Evolutionary conservation across 2,329 filamentous ascomycete genomes (phyloP).

Genomic region (Fusarium sp.): DNA sequence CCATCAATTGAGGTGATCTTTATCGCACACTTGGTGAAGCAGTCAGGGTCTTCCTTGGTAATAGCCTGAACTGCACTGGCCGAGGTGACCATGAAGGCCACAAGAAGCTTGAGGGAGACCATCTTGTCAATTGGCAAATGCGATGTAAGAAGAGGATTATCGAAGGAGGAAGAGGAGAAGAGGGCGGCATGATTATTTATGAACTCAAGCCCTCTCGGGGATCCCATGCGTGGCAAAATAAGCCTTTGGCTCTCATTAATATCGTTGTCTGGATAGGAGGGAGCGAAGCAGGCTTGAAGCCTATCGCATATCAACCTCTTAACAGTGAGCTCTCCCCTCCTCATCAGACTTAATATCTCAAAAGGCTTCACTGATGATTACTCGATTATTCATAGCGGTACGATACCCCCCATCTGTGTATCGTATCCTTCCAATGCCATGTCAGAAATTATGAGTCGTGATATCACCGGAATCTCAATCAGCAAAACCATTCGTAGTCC

Average conservation of each 20-base stretch:
- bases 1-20: not conserved
- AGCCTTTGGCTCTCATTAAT: not conserved
- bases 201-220: too few relatives aligned
- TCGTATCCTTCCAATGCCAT: not conserved
- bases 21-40: not conserved
- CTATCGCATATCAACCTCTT: not conserved
- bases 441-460: too few relatives aligned
- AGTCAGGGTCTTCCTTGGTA: not conserved
- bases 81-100: not conserved
- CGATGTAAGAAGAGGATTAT: fast-evolving
- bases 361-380: not conserved
- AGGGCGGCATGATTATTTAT: not conserved
- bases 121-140: not conserved
- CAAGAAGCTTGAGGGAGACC: not conserved
- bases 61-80: not conserved
- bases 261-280: not conserved
- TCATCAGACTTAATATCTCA: not conserved
- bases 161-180: fast-evolving
- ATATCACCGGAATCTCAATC: not conserved
- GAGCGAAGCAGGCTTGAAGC: not conserved
- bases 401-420: not conserved
- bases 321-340: not conserved
- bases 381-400: not conserved
- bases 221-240: not conserved
- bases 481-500: too few relatives aligned